Percentiles rank a stretch among this genome's conserved stretches.
Conservation (phyloP, 805 yeast species). For the Priceomyces castillae region DNA sequence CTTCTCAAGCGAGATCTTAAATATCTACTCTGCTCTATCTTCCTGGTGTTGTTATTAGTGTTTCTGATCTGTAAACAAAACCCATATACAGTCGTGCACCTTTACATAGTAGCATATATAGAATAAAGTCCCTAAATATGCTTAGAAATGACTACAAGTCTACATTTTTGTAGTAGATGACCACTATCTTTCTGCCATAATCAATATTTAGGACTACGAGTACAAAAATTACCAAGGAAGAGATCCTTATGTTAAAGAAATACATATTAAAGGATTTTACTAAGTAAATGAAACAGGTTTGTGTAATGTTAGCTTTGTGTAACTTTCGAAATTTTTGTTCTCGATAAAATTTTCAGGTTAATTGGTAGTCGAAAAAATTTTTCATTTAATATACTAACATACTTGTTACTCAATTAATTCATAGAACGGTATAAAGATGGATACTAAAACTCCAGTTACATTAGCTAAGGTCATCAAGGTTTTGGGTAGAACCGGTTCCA, state of each 20-base stretch:
- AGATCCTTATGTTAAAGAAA: no score
- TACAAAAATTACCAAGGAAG: no score
- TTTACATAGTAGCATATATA: background rate
- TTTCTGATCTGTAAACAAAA: constrained; percentile 6
- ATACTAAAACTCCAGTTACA: constrained; percentile 87
- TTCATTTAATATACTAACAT: background rate
- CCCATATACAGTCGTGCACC: constrained; percentile 3
- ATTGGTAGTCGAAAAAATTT: background rate
- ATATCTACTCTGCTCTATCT: background rate
- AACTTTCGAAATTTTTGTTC: background rate
- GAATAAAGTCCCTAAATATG: no score
- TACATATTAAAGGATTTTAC: no score
- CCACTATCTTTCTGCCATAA: no score
- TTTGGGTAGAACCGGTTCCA: constrained; percentile 99
- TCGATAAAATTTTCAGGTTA: constrained; percentile 1
- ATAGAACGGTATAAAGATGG: constrained; percentile 22
- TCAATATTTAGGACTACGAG: no score
- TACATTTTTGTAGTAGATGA: no score
- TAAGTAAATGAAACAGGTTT: background rate
- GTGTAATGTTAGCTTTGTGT: constrained; percentile 1
- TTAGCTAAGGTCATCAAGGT: constrained; percentile 99
- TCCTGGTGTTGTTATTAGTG: background rate
- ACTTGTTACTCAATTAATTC: background rate
- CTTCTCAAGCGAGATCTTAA: background rate
- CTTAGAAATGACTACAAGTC: no score